Base-by-base conservation (phyloP, 2,329 filamentous ascomycete species). In the Verticillium longisporum region DNA sequence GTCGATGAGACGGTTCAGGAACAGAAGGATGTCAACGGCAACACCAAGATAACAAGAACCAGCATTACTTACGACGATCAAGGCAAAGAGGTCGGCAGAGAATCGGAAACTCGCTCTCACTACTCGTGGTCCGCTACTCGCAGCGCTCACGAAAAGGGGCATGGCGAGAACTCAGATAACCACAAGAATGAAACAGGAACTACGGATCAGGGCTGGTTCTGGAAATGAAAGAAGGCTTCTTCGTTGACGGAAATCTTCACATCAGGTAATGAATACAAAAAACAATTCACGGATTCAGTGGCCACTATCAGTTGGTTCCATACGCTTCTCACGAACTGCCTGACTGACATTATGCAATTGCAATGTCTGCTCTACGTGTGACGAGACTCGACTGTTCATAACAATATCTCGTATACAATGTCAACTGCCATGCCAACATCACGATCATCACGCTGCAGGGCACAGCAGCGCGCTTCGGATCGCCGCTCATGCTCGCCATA, bases 61-160 rank as follows among this genome's bases (percentile, higher is more conserved):
- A 41, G 62, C 33, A 62, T 60, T 34, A 64, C 62, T 1, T 65
- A 58, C 36, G 61, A 65, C 50, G 64, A 64, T 6, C 61, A 60
- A 32, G 62, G 62, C 6, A 61, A 61, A 55, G 63, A 64, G 62
- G 63, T 64, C 13, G 58, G 63, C 21, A 60, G 41, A 45, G 61
- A 63, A 41, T 60, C 60, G 3, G 61, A 62, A 54, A 63, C 57
- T 32, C 59, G 59, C n/a, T 64, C 61, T 31, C 59, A 61, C 32
- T 63, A 61, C 33, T 36, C 63, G 32, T 64, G 63, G 63, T 63
- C 61, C 11, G 61, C 62, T 10, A 63, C 26, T 26, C 26, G 57
- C 45, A 61, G 55, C 18, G 61, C 61, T 18, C 61, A 38, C 10
- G 61, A 55, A 21, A n/a, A 21, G 6, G 36, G 32, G 18, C 5